phyloP scores from a whole-genome alignment of 768 basidiomycete species.

The Filobasidium floriforme region DNA sequence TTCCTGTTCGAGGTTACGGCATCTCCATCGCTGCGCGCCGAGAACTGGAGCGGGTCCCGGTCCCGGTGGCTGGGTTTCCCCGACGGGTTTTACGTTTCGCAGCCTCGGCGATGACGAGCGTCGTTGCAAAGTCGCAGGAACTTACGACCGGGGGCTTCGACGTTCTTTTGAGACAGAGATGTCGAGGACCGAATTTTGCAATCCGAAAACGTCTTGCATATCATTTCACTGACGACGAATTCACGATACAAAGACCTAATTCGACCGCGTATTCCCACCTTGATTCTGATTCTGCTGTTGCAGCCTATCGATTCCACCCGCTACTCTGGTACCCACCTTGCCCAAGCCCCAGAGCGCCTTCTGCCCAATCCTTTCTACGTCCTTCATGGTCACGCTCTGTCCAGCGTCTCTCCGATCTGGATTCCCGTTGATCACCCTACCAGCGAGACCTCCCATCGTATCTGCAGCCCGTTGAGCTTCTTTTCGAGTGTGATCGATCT shows the following conservation, averaged over 20 bases:
- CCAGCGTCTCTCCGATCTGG: neutral
- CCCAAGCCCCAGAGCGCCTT: conserved; percentile 4
- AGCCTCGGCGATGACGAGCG: too few species aligned
- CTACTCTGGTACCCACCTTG: conserved; percentile 1
- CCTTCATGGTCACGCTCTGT: neutral
- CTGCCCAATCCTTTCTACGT: conserved; percentile 5
- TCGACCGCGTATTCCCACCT: neutral
- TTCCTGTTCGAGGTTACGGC: too few species aligned
- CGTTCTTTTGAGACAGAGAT: too few species aligned
- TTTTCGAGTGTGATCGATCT: neutral
- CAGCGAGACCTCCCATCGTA: neutral
- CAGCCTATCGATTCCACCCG: neutral
- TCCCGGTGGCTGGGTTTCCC: too few species aligned
- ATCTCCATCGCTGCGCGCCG: too few species aligned
- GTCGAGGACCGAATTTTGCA: too few species aligned
- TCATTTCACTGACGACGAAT: too few species aligned
- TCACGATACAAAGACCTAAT: neutral
- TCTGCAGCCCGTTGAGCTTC: conserved; percentile 4
- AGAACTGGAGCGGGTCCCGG: too few species aligned
- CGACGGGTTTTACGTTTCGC: too few species aligned
- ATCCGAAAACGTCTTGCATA: too few species aligned
- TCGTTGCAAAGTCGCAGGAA: too few species aligned
- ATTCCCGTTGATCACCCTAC: neutral
- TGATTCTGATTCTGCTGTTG: conserved; percentile 3
- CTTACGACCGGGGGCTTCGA: too few species aligned